These are phyloP conservation scores for Chrysanthemum lavandulifolium DNA, from an alignment of 129 eudicot species.

Conservation along the genomic window DNA sequence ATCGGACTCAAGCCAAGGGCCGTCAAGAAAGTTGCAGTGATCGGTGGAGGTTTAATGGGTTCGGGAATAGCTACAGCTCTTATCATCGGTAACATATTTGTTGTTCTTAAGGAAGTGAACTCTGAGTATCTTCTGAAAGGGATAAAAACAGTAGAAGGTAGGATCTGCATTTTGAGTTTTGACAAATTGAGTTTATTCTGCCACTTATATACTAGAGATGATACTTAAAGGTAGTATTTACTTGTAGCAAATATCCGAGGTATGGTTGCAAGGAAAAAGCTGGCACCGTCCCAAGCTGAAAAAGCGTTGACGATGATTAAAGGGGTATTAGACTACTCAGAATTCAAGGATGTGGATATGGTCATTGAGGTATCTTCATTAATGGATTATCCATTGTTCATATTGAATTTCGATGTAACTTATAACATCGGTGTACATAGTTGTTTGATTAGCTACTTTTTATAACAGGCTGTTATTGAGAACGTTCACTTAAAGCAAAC, in stretches of 20 bases:
- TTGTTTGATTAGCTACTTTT: constrained; percentile 14
- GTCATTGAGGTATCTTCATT: constrained; percentile 73
- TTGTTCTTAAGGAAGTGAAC: constrained; percentile 81
- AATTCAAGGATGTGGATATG: constrained; percentile 87
- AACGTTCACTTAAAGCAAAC: constrained; percentile 72
- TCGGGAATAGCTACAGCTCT: constrained; percentile 94
- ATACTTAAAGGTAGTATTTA: constrained; percentile 14
- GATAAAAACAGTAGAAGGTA: constrained; percentile 75
- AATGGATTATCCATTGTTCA: too few relatives aligned
- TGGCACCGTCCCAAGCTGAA: constrained; percentile 63
- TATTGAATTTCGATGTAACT: not conserved
- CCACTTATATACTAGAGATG: not conserved
- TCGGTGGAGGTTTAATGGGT: constrained; percentile 98
- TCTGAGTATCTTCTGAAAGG: constrained; percentile 81
- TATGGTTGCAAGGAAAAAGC: constrained; percentile 65
- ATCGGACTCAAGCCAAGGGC: constrained; percentile 84
- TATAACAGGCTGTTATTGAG: constrained; percentile 84
- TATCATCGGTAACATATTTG: constrained; percentile 53
- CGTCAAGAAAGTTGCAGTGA: constrained; percentile 81
- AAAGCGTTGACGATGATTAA: constrained; percentile 75
- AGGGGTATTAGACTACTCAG: constrained; percentile 84
- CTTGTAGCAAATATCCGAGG: constrained; percentile 63
- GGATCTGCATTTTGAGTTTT: constrained; percentile 6
- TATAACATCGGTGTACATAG: not conserved
- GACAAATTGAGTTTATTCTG: too few relatives aligned